Base-by-base conservation (phyloP, 148 eudicot species). In the Salicornia ramosissima region DNA sequence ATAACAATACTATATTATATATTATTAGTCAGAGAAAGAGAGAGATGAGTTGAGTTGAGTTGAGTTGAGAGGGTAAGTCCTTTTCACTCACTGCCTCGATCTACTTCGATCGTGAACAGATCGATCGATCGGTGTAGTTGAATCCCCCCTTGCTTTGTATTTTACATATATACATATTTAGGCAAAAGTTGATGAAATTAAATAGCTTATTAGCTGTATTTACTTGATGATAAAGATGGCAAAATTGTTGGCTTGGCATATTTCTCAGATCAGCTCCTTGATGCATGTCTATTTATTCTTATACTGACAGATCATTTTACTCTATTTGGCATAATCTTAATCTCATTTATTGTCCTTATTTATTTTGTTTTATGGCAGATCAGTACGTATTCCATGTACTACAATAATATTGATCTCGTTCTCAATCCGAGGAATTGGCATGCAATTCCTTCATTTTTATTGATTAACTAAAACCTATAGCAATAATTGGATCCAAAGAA, bases 161-260 rank as follows among this genome's bases (percentile, higher is more conserved):
- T 47, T 28, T 47, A 47, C 55, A 47, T 49, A 47, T 47, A 16
- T 47, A 47, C 55, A 47, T 49, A 47, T 66, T 47, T 58, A 54
- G 63, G 62, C 62, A 46, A 64, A 64, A 64, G 42, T 18, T 53
- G 76, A 65, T 73, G 18, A 60, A 34, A 69, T n/a, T 61, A 62
- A 62, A 62, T 63, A 65, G 75, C 75, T 24, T 64, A 42, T 28
- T 51, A 72, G 51, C 70, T 72, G 36, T 50, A 28, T 10, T 73
- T 34, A 64, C 70, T 65, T 73, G 54, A 73, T 65, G 76, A 65
- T 4, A 42, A 55, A 45, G 76, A 64, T 65, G 10, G 15, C 10
- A 40, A 52, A 21, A 24, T 33, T n/a, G n/a, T n/a, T n/a, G n/a
- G n/a, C 50, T 39, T 72, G 9, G 28, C 68, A 63, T 62, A 15